phyloP scores from a whole-genome alignment of 2,329 filamentous ascomycete genomes.

The Calycina herbarum region DNA sequence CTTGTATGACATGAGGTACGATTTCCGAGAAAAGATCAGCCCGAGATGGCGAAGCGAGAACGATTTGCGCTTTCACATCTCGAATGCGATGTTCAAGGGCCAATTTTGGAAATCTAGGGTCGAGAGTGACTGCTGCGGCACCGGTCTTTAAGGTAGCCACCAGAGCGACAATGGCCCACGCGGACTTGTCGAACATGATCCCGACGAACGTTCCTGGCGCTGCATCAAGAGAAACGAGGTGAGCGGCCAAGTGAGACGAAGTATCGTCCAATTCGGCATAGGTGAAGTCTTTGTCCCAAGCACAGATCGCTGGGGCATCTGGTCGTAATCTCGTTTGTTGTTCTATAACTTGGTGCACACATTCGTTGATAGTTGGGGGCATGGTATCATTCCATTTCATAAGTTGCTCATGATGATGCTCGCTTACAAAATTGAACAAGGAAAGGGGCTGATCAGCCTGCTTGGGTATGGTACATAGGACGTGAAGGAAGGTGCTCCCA shows the following conservation, averaged over 20 bases:
- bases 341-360: constrained; percentile 13
- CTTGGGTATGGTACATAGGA: constrained; percentile 36
- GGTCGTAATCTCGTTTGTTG: constrained; percentile 3
- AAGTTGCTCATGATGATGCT: constrained; percentile 14
- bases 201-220: constrained; percentile 23
- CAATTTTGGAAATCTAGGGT: constrained; percentile 35
- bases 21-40: constrained; percentile 8
- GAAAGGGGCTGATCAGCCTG: constrained; percentile 12
- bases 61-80: constrained; percentile 10
- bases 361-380: constrained; percentile 5
- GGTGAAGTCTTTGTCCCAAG: constrained; percentile 35
- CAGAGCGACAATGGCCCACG: constrained; percentile 30
- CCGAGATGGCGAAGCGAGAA: constrained; percentile 10
- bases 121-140: constrained; percentile 32
- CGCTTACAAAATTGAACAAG: constrained; percentile 9
- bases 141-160: constrained; percentile 32
- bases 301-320: constrained; percentile 25
- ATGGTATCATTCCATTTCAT: constrained; percentile 11
- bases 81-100: constrained; percentile 15
- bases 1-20: constrained; percentile 5
- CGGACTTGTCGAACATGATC: constrained; percentile 33
- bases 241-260: constrained; percentile 21
- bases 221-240: constrained; percentile 22
- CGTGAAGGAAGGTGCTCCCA: constrained; percentile 40
- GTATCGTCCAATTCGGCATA: constrained; percentile 24